Conservation (phyloP, 805 yeast genomes). For the Candida ascalaphidarum region DNA sequence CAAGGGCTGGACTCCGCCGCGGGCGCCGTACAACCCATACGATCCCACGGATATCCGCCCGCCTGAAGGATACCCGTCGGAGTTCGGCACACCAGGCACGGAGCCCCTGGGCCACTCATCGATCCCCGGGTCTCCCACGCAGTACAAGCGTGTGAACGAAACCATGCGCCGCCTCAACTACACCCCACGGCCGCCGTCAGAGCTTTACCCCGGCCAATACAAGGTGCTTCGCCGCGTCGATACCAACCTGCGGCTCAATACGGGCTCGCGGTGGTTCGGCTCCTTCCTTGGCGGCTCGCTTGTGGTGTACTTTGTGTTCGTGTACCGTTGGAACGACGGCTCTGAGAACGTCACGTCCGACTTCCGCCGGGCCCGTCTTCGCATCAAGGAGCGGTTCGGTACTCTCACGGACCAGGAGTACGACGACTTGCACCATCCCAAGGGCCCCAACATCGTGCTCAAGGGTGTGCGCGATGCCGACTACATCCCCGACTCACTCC, state of each 20-base stretch:
- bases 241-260: slow-evolving; percentile 42
- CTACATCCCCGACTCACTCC: slow-evolving; percentile 32
- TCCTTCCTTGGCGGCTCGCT: slow-evolving; percentile 40
- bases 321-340: slow-evolving; percentile 81
- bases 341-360: slow-evolving; percentile 66
- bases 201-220: slow-evolving; percentile 69
- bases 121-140: slow-evolving; percentile 59
- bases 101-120: slow-evolving; percentile 46
- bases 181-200: slow-evolving; percentile 70
- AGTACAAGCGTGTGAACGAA: slow-evolving; percentile 58
- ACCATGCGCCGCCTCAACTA: slow-evolving; percentile 69
- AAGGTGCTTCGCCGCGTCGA: slow-evolving; percentile 58
- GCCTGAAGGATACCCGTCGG: slow-evolving; percentile 80
- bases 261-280: slow-evolving; percentile 55
- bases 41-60: slow-evolving; percentile 74
- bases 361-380: slow-evolving; percentile 54
- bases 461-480: slow-evolving; percentile 37
- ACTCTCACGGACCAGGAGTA: slow-evolving; percentile 54
- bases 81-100: slow-evolving; percentile 58
- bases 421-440: slow-evolving; percentile 50
- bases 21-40: slow-evolving; percentile 80
- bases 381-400: slow-evolving; percentile 42
- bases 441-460: slow-evolving; percentile 27
- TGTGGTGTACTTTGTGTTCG: slow-evolving; percentile 54
- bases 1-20: slow-evolving; percentile 72